phyloP scores from a whole-genome alignment of 257 asterid species.

The Fraxinus americana region DNA sequence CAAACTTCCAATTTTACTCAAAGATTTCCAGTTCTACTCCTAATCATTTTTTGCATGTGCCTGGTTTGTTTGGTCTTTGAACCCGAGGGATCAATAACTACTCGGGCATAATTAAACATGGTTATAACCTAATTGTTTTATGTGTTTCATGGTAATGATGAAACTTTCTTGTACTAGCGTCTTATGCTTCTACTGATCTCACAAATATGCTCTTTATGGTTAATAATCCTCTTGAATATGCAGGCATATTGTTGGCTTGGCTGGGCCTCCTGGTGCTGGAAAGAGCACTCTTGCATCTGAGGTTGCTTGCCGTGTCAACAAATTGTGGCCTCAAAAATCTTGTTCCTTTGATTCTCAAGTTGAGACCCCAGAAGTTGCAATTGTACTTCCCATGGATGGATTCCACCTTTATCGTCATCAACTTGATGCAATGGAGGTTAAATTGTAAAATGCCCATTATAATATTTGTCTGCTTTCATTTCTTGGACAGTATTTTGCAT shows the following conservation, averaged over 20 bases:
- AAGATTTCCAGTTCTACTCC: constrained; percentile 2
- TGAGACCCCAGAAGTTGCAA: constrained; percentile 72
- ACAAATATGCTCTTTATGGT: constrained; percentile 1
- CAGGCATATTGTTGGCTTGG: constrained; percentile 87
- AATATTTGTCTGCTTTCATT: constrained; percentile 15
- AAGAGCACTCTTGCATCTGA: constrained; percentile 82
- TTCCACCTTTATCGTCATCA: constrained; percentile 93
- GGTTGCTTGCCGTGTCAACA: constrained; percentile 72
- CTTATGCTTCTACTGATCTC: constrained; percentile 4
- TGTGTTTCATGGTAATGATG: constrained; percentile 1
- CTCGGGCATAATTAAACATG: constrained; percentile 10
- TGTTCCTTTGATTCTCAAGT: constrained; percentile 70
- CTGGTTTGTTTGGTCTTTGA: constrained; percentile 19
- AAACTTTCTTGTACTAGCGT: constrained; percentile 10
- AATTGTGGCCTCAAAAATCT: constrained; percentile 71
- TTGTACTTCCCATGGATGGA: constrained; percentile 95
- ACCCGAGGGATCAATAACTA: not conserved
- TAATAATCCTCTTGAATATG: constrained; percentile 27
- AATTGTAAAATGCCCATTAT: constrained; percentile 9
- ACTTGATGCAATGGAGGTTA: constrained; percentile 89
- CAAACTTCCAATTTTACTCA: constrained; percentile 4
- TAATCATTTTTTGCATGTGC: not conserved
- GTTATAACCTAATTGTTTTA: constrained; percentile 15
- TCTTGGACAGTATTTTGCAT: not conserved
- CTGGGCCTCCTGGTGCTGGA: constrained; percentile 99